Evolutionary conservation across 306 rosid genomes (phyloP).

Genomic region (Malus sieversii): DNA sequence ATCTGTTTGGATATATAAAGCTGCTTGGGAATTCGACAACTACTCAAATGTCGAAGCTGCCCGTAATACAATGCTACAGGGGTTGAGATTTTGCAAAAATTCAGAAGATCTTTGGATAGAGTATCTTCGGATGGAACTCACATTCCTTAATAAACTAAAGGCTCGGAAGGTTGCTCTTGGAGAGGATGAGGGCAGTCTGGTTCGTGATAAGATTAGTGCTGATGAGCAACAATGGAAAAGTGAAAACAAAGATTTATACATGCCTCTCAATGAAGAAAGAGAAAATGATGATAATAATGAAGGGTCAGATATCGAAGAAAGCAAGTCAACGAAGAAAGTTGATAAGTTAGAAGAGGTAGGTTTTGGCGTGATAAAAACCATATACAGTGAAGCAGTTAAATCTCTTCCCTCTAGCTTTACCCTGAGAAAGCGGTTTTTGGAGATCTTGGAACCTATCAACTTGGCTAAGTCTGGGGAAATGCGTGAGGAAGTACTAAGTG

Average conservation of each 20-base stretch:
- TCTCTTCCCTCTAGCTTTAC: conserved; percentile 67
- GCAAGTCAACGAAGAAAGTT: conserved; percentile 28
- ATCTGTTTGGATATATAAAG: conserved; percentile 88
- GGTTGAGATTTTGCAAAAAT: conserved; percentile 66
- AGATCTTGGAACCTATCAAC: conserved; percentile 68
- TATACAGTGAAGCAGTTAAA: conserved; percentile 59
- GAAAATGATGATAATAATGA: conserved; percentile 18
- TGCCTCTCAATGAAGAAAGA: conserved; percentile 45
- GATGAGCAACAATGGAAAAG: conserved; percentile 75
- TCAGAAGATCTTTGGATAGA: conserved; percentile 94
- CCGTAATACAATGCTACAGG: conserved; percentile 83
- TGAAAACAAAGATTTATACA: conserved; percentile 65
- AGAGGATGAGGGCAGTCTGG: conserved; percentile 64
- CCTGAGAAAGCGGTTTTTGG: conserved; percentile 66
- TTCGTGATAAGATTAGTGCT: conserved; percentile 28
- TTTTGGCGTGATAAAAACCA: conserved; percentile 41
- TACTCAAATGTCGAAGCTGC: conserved; percentile 72
- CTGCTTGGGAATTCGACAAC: conserved; percentile 96
- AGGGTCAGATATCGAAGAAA: conserved; percentile 22
- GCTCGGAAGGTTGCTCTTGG: conserved; percentile 94
- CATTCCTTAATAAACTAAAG: conserved; percentile 71
- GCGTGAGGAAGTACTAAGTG: conserved; percentile 51
- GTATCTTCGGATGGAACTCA: conserved; percentile 93
- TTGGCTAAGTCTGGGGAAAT: conserved; percentile 58
- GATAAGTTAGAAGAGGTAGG: conserved; percentile 55